Conservation (phyloP, 2,329 filamentous ascomycete species). For the Penicillium sp. region DNA sequence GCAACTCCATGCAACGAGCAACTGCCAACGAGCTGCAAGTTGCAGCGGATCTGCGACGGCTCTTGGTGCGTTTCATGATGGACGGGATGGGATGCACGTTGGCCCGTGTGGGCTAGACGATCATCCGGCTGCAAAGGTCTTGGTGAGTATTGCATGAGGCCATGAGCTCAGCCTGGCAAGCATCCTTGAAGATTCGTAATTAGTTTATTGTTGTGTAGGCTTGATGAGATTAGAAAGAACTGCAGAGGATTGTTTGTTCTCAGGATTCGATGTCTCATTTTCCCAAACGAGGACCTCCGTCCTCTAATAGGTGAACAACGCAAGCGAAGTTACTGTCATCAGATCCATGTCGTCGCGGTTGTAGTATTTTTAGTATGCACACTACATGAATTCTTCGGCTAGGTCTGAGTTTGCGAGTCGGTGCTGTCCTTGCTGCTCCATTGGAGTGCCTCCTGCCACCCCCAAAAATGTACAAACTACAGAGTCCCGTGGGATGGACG, state of each 20-base stretch:
- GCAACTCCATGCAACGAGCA: too few relatives aligned
- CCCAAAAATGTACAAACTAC: background rate
- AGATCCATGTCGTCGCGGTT: background rate
- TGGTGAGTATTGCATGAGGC: background rate
- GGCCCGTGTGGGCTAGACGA: conserved; percentile 23
- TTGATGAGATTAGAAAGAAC: too few relatives aligned
- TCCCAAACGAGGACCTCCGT: background rate
- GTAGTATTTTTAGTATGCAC: background rate
- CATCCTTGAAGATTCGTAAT: background rate
- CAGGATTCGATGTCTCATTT: background rate
- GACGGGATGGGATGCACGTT: conserved; percentile 21
- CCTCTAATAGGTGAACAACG: background rate
- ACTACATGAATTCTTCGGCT: background rate
- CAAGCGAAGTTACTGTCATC: background rate
- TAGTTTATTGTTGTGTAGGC: background rate
- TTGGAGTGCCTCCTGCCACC: background rate
- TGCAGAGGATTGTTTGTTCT: background rate
- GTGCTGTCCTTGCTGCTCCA: background rate
- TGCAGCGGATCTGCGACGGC: conserved; percentile 23
- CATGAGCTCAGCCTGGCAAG: background rate
- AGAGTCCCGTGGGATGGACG: background rate
- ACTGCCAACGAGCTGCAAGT: conserved; percentile 8
- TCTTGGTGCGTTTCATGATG: conserved; percentile 24
- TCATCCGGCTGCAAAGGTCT: conserved; percentile 3
- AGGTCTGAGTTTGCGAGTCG: background rate